phyloP scores from a whole-genome alignment of 495 filamentous ascomycete species.

The Bombardia bombarda region DNA sequence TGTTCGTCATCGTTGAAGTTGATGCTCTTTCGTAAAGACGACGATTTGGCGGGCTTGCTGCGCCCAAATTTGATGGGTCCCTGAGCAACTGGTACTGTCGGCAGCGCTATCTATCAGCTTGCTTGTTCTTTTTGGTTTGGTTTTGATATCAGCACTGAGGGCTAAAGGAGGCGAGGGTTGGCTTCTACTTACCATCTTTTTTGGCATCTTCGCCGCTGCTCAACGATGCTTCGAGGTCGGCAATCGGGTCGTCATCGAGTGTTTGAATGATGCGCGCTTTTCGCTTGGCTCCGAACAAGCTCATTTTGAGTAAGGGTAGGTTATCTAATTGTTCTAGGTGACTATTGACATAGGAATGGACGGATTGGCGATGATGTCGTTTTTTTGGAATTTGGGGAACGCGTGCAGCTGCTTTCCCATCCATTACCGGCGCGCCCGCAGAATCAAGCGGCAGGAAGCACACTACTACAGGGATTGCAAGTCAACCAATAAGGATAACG shows the following conservation, averaged over 20 bases:
- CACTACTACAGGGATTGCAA: too few relatives aligned
- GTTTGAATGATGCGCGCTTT: slow-evolving; percentile 68
- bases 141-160: slow-evolving; percentile 22
- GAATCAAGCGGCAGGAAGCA: too few relatives aligned
- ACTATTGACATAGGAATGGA: background rate
- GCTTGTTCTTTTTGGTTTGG: slow-evolving; percentile 18
- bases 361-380: background rate
- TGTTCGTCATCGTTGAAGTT: slow-evolving; percentile 28
- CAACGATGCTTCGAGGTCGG: slow-evolving; percentile 13
- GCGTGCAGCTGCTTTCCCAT: too few relatives aligned
- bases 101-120: slow-evolving; percentile 30
- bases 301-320: slow-evolving; percentile 30
- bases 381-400: background rate
- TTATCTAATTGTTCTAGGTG: background rate
- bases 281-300: slow-evolving; percentile 57
- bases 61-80: slow-evolving; percentile 34
- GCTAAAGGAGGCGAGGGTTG: background rate
- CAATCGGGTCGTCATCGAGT: slow-evolving; percentile 57
- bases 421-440: too few relatives aligned
- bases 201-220: slow-evolving; percentile 24
- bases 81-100: slow-evolving; percentile 21
- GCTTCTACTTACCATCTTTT: slow-evolving; percentile 23
- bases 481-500: too few relatives aligned
- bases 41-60: slow-evolving; percentile 42
- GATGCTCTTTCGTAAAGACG: slow-evolving; percentile 42